Percentiles rank a stretch among this genome's conserved stretches.
Conservation (phyloP, 2,329 filamentous ascomycete species). For the Metarhizium rileyi region DNA sequence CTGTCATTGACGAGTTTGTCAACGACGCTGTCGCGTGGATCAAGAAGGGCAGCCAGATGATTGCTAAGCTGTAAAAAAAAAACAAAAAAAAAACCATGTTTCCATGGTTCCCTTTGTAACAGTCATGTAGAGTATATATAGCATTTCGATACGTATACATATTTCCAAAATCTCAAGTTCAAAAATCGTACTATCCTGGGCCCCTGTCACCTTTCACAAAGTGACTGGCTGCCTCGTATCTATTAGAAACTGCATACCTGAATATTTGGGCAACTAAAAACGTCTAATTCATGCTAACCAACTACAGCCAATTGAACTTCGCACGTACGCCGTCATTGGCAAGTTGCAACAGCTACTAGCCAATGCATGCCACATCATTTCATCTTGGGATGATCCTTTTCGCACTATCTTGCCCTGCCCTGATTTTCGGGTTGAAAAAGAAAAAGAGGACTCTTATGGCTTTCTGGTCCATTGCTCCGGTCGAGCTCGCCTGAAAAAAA, state of each 20-base stretch:
- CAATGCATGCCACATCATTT: neutral
- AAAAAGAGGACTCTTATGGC: neutral
- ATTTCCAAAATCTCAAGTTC: neutral
- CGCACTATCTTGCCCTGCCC: neutral
- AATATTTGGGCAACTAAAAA: neutral
- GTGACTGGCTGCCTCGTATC: neutral
- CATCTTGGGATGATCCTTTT: neutral
- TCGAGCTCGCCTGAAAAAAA: neutral
- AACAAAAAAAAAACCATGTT: slow-evolving; percentile 20
- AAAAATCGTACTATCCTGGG: neutral
- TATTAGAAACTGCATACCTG: too few relatives aligned
- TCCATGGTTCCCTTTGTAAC: slow-evolving; percentile 8
- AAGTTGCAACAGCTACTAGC: neutral
- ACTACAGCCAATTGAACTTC: slow-evolving; percentile 15
- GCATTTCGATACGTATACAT: slow-evolving; percentile 3
- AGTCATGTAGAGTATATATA: slow-evolving; percentile 15
- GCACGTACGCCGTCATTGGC: slow-evolving; percentile 19
- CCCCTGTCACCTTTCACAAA: neutral
- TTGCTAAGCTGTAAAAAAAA: slow-evolving; percentile 56
- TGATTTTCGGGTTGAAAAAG: neutral
- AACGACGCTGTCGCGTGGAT: slow-evolving; percentile 65
- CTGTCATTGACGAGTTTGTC: slow-evolving; percentile 90
- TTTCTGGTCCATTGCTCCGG: neutral
- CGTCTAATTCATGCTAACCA: slow-evolving; percentile 27
- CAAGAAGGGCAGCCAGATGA: slow-evolving; percentile 56